These are phyloP conservation scores for Pseudogymnoascus sp. DNA, from an alignment of 2,329 filamentous ascomycete species.

Conservation along the genomic window DNA sequence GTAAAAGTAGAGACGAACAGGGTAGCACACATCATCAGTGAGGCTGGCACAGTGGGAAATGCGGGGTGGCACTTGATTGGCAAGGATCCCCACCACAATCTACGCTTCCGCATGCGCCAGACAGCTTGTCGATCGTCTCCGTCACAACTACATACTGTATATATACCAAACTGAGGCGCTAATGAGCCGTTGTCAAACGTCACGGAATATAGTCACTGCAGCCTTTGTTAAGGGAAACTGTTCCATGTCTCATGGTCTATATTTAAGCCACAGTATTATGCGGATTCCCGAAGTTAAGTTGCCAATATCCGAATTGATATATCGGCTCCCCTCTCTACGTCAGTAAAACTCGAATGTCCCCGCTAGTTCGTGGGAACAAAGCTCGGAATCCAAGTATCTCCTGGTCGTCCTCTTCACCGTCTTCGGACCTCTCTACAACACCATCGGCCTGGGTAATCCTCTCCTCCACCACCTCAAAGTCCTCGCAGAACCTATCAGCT, in stretches of 20 bases:
- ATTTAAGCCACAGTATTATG: background rate
- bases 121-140: background rate
- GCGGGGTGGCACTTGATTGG: conserved; percentile 3
- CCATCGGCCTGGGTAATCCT: conserved; percentile 52
- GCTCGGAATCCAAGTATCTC: conserved; percentile 20
- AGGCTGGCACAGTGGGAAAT: background rate
- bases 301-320: background rate
- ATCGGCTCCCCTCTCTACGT: conserved; percentile 17
- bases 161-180: background rate
- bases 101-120: conserved; percentile 4
- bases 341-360: conserved; percentile 28
- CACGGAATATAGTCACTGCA: background rate
- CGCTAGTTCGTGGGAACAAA: conserved; percentile 28
- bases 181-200: background rate
- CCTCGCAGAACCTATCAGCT: conserved; percentile 71
- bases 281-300: background rate
- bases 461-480: conserved; percentile 66
- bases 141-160: conserved; percentile 7
- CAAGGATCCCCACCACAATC: conserved; percentile 4
- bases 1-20: background rate
- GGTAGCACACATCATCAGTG: background rate
- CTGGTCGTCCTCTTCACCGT: conserved; percentile 18
- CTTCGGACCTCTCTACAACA: conserved; percentile 21
- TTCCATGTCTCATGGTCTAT: background rate
- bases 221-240: background rate